phyloP scores from a whole-genome alignment of 805 yeast species.

The Hanseniaspora clermontiae region DNA sequence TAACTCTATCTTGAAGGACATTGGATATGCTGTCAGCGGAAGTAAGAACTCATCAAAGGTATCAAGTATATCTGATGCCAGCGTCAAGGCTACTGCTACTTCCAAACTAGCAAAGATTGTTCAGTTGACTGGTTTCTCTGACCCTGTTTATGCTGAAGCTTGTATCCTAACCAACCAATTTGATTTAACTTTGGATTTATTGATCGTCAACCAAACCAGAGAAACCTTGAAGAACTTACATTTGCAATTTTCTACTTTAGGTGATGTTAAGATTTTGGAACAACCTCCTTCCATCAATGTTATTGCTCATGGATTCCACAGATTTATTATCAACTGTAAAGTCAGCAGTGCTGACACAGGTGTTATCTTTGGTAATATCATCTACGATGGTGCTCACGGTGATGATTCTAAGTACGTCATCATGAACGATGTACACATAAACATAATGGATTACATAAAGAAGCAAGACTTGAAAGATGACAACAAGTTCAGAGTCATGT shows the following conservation, averaged over 20 bases:
- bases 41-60: constrained; percentile 40
- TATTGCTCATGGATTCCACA: constrained; percentile 96
- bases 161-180: constrained; percentile 91
- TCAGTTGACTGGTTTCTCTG: constrained; percentile 95
- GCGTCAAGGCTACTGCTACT: background rate
- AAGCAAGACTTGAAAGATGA: constrained; percentile 79
- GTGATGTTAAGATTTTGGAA: constrained; percentile 89
- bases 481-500: constrained; percentile 85
- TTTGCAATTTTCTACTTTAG: constrained; percentile 90
- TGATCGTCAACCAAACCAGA: constrained; percentile 87
- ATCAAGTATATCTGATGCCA: constrained; percentile 28
- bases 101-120: constrained; percentile 79
- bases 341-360: constrained; percentile 98
- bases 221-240: constrained; percentile 80
- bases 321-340: constrained; percentile 74
- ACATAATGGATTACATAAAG: constrained; percentile 92
- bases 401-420: constrained; percentile 82
- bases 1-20: constrained; percentile 42
- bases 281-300: constrained; percentile 79
- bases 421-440: constrained; percentile 86
- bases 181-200: constrained; percentile 86
- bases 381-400: constrained; percentile 91
- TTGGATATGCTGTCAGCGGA: constrained; percentile 39
- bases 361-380: constrained; percentile 91
- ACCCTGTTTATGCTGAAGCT: constrained; percentile 96